phyloP scores from a whole-genome alignment of 164 flowering plant species.

The Berberis vulgaris region DNA sequence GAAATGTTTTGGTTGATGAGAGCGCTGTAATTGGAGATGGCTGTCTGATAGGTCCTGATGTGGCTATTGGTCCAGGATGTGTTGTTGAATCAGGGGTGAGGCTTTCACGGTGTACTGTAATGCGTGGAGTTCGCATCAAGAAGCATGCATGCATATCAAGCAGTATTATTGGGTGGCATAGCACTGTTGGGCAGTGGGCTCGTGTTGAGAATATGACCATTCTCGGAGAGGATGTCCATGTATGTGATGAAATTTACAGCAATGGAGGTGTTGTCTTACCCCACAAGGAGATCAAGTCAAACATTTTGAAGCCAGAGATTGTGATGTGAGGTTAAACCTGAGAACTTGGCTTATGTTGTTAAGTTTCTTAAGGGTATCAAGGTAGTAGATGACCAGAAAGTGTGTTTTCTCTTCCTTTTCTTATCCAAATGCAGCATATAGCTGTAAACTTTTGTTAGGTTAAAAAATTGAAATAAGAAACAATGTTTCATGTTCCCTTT shows the following conservation, averaged over 20 bases:
- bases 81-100: slow-evolving; percentile 92
- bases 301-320: slow-evolving; percentile 94
- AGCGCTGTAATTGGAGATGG: slow-evolving; percentile 89
- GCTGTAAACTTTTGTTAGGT: too few relatives aligned
- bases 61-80: slow-evolving; percentile 94
- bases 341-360: not conserved
- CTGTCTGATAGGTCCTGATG: slow-evolving; percentile 94
- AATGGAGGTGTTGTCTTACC: slow-evolving; percentile 96
- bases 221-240: slow-evolving; percentile 97
- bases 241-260: slow-evolving; percentile 88
- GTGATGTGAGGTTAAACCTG: slow-evolving; percentile 55
- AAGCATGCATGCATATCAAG: slow-evolving; percentile 86
- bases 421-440: not conserved
- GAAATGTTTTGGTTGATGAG: slow-evolving; percentile 86
- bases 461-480: too few relatives aligned
- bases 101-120: slow-evolving; percentile 89
- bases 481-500: too few relatives aligned
- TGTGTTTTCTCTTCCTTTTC: not conserved
- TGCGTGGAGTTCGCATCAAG: slow-evolving; percentile 89
- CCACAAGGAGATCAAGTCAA: slow-evolving; percentile 92
- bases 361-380: not conserved
- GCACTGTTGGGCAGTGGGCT: slow-evolving; percentile 96
- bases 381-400: not conserved
- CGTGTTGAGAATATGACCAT: slow-evolving; percentile 98
- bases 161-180: slow-evolving; percentile 98